Conservation (phyloP, 2,329 filamentous ascomycete genomes). For the Blumeria hordei region DNA sequence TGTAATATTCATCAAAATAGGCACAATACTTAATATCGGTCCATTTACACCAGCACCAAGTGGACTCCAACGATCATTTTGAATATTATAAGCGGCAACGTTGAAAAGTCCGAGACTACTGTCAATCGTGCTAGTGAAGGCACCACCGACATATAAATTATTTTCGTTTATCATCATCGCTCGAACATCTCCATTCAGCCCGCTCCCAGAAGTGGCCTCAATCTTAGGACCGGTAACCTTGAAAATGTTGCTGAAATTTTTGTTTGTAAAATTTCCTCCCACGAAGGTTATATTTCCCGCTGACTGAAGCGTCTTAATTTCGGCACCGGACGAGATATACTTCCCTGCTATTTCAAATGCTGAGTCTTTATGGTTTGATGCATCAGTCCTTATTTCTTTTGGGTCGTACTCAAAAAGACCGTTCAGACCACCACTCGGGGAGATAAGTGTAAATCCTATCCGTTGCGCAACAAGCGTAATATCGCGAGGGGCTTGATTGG, state of each 20-base stretch:
- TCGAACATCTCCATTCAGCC: slow-evolving; percentile 58
- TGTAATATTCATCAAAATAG: slow-evolving; percentile 58
- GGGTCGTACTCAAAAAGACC: slow-evolving; percentile 80
- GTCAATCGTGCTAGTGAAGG: slow-evolving; percentile 51
- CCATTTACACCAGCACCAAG: slow-evolving; percentile 76
- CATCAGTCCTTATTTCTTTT: slow-evolving; percentile 28
- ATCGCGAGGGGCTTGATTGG: slow-evolving; percentile 33
- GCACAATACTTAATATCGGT: slow-evolving; percentile 46
- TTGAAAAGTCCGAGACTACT: slow-evolving; percentile 44
- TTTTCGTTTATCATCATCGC: slow-evolving; percentile 41
- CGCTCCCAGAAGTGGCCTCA: slow-evolving; percentile 38
- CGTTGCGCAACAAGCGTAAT: slow-evolving; percentile 75
- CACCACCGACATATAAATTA: slow-evolving; percentile 57
- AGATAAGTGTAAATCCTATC: slow-evolving; percentile 51
- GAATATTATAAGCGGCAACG: slow-evolving; percentile 51
- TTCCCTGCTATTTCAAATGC: slow-evolving; percentile 54
- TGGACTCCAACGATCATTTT: slow-evolving; percentile 45
- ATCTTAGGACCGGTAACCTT: slow-evolving; percentile 40
- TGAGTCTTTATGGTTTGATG: slow-evolving; percentile 34
- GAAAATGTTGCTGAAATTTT: slow-evolving; percentile 50
- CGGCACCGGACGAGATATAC: slow-evolving; percentile 40
- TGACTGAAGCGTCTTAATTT: slow-evolving; percentile 43
- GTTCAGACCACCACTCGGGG: slow-evolving; percentile 60
- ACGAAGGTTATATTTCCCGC: slow-evolving; percentile 44
- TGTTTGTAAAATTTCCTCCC: slow-evolving; percentile 61